Evolutionary conservation across 257 asterid species (phyloP), one percentile per base, ranked within the genome.

Genomic region (Orobanche coerulescens): DNA sequence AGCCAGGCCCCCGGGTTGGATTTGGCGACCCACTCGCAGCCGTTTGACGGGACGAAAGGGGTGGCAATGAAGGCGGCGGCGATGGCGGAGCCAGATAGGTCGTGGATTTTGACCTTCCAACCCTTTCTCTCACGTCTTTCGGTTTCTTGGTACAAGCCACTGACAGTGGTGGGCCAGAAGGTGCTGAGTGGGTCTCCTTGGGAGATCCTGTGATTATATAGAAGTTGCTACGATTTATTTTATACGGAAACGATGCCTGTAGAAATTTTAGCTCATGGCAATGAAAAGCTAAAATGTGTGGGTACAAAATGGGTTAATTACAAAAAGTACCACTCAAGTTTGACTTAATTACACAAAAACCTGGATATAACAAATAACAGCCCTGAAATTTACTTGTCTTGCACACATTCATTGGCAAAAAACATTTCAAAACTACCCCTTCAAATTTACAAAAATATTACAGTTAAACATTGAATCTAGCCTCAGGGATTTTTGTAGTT

Each of bases 1-100:
- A 83, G 39, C 91, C 91, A 86, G 65, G 92, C 87, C 66, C 95
- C 92, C 3, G 95, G 89, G 78, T 83, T 86, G 80, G 95, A 83
- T 73, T 82, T 79, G 7, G 88, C 87, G 55, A 86, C 95, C 89
- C 85, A 81, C 72, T 86, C 95, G 74, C 92, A 79, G 55, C 95
- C 89, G 16, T 92, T 71, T 64, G 89, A 79, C 9, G 95, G 95
- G 50, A 86, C 95, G 36, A 86, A 86, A 0, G 92, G 95, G 28
- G 92, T 86, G 8, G 87, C 81, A 50, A 86, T 86, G 77, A 86
- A 86, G 52, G 95, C 92, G 25, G 92, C 92, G 14, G 89, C 95
- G 12, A 86, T 83, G 6, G 92, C 92, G 0, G 95, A 86, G 64
- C 92, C 95, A 2, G 95, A 86, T 73, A 86, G 92, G 56, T 86